A percentile compares a stretch with the other conserved stretches of the same genome.
These are phyloP conservation scores for Solanum chiquidenum DNA, from an alignment of 257 asterid genomes.

Conservation along the genomic window DNA sequence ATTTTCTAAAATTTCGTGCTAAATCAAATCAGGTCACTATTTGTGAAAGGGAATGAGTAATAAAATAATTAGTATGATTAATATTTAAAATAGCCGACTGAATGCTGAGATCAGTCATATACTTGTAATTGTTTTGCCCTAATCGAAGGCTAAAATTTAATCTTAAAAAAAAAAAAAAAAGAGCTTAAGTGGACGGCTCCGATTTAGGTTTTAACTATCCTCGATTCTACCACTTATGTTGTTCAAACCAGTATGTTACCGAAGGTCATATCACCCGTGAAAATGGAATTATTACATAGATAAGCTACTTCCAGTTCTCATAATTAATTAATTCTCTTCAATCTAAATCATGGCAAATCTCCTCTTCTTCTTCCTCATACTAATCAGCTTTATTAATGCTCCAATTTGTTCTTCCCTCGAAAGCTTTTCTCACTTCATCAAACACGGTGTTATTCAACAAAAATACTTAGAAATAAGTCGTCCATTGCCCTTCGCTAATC, in stretches of 20 bases:
- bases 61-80: not conserved
- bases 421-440: constrained; percentile 22
- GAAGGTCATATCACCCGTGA: not conserved
- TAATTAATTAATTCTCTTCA: not conserved
- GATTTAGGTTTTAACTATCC: not conserved
- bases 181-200: not conserved
- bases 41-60: too few species aligned
- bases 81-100: not conserved
- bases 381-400: not conserved
- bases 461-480: constrained; percentile 34
- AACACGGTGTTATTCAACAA: constrained; percentile 10
- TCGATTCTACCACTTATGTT: not conserved
- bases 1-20: too few species aligned
- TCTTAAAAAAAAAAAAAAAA: too few species aligned
- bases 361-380: not conserved
- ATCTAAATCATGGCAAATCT: not conserved
- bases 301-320: not conserved
- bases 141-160: not conserved
- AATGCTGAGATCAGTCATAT: not conserved
- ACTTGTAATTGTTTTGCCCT: not conserved
- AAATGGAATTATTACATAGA: not conserved
- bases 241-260: not conserved
- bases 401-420: constrained; percentile 7
- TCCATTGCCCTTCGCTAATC: constrained; percentile 45
- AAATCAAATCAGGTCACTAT: too few species aligned